These are phyloP conservation scores for Graphilbum fragrans DNA, from an alignment of 2,329 filamentous ascomycete genomes.

Conservation along the genomic window DNA sequence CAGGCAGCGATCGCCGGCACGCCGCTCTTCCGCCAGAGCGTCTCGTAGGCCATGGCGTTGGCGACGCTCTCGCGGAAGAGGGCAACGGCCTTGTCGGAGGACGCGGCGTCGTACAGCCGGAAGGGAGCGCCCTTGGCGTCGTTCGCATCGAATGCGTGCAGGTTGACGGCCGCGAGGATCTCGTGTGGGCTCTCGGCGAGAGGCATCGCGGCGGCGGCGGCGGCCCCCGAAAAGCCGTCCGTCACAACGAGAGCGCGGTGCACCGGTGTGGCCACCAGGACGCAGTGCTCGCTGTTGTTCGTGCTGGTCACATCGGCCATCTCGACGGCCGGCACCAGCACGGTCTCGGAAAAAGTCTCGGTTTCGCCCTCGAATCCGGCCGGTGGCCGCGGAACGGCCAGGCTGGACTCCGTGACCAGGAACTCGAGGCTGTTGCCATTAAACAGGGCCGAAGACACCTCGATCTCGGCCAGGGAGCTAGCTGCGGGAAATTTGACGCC, in stretches of 20 bases:
- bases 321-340: slow-evolving; percentile 66
- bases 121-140: slow-evolving; percentile 36
- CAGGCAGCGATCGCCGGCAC: slow-evolving; percentile 53
- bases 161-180: slow-evolving; percentile 45
- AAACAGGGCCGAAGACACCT: slow-evolving; percentile 50
- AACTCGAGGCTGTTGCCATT: slow-evolving; percentile 54
- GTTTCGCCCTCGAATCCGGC: slow-evolving; percentile 23
- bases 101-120: slow-evolving; percentile 48
- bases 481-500: not conserved
- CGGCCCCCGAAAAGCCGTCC: slow-evolving; percentile 57
- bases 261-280: slow-evolving; percentile 63
- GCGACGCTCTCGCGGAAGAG: slow-evolving; percentile 57
- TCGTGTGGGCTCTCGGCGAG: slow-evolving; percentile 23
- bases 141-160: slow-evolving; percentile 9
- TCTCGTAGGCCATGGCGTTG: slow-evolving; percentile 61
- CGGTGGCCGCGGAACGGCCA: slow-evolving; percentile 31
- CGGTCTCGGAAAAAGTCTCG: slow-evolving; percentile 43
- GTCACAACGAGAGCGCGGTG: slow-evolving; percentile 69
- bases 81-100: slow-evolving; percentile 50
- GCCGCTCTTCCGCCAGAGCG: slow-evolving; percentile 62
- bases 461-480: slow-evolving; percentile 43
- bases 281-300: not conserved
- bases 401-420: slow-evolving; percentile 31
- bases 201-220: slow-evolving; percentile 34
- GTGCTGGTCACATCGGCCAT: slow-evolving; percentile 55